Evolutionary conservation across 2,329 filamentous ascomycete species (phyloP), one percentile per base, ranked within the genome.

Genomic region (Penicillium sp.): DNA sequence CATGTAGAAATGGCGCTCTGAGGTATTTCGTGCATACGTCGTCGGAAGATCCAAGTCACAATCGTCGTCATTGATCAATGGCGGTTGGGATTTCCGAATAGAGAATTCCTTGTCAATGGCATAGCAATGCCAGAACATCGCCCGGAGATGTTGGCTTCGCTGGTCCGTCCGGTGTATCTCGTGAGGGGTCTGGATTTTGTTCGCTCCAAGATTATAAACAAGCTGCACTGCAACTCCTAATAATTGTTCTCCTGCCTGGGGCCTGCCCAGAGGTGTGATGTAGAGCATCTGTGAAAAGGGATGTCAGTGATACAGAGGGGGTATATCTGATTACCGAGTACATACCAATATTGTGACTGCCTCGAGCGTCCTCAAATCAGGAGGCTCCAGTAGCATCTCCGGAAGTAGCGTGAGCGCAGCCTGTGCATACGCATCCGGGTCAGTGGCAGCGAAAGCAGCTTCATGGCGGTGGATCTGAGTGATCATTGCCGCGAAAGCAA

Each of bases 41-140:
- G 49, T 51, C 9, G 65, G 65, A 4, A 67, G 46, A 11, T 61
- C 55, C 7, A 67, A 29, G n/a, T 66, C 64, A 18, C 64, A 66
- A 16, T 67, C 60, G 4, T 38, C 40, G 10, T 66, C 64, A 3
- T 62, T 63, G 4, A 67, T 56, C 27, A 66, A 47, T 1, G 62
- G 64, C 5, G 63, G 57, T 21, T 59, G 57, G 22, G 47, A 44
- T 36, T 59, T 58, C 9, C 64, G 60, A n/a, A 62, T 58, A 5
- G 62, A 57, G 32, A 67, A 54, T 46, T 66, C 63, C 34, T 62
- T 66, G 32, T 67, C 65, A 11, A 61, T 49, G 9, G 51, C 52
- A 38, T 66, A 67, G 24, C 57, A 65, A 2, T 62, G 46, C 65
- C 65, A 67, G 52, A 67, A 67, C 7, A 67, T 29, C 21, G 58